These are phyloP conservation scores for Panicum miliaceum DNA, from an alignment of 176 grass and related monocot genomes.

Conservation along the genomic window DNA sequence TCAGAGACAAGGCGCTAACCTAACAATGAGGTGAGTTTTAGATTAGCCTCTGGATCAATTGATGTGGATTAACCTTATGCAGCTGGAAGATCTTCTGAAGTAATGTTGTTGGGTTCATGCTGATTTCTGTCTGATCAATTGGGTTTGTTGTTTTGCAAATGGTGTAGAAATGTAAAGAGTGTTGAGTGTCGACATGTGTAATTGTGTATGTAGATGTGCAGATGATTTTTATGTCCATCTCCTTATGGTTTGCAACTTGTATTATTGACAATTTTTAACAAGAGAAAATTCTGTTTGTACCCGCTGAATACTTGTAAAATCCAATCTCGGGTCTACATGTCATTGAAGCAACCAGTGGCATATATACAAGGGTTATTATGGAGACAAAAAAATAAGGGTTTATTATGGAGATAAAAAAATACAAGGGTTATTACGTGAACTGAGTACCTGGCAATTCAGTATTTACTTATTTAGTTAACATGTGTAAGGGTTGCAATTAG, in stretches of 20 bases:
- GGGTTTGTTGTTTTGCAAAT: conserved; percentile 33
- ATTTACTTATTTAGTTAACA: not conserved
- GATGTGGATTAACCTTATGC: conserved; percentile 1
- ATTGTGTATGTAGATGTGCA: conserved; percentile 19
- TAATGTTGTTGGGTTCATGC: conserved; percentile 5
- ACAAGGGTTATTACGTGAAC: not conserved
- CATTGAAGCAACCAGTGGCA: not conserved
- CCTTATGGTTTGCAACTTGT: conserved; percentile 29
- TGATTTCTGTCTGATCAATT: conserved; percentile 27
- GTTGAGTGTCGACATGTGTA: not conserved
- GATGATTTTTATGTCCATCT: not conserved
- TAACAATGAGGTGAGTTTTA: conserved; percentile 39
- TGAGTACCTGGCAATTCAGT: not conserved
- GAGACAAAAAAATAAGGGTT: too few relatives aligned
- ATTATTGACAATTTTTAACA: conserved; percentile 21
- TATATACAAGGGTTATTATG: not conserved
- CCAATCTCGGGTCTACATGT: not conserved
- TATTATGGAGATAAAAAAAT: too few relatives aligned
- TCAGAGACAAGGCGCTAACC: conserved; percentile 65
- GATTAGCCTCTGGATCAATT: conserved; percentile 32
- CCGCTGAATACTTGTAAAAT: not conserved
- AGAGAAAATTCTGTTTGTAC: not conserved
- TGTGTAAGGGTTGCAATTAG: conserved; percentile 5
- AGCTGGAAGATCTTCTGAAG: not conserved
- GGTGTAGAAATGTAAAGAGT: conserved; percentile 35